A percentile compares a stretch with the other conserved stretches of the same genome.
These are phyloP conservation scores for Neoboletus magnificus DNA, from an alignment of 768 basidiomycete species.

Conservation along the genomic window DNA sequence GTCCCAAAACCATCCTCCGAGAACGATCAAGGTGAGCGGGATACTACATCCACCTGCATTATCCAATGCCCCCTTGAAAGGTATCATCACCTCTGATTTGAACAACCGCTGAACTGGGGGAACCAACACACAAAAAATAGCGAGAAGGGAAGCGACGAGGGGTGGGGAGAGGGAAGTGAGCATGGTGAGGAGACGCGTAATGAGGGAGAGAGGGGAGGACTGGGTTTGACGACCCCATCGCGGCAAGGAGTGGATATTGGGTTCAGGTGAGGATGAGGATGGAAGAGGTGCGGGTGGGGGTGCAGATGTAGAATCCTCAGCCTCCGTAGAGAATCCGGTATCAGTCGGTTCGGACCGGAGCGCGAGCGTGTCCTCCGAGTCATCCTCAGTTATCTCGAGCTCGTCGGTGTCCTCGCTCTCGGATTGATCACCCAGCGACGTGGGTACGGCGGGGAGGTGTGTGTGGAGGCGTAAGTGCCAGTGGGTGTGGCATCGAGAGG, in stretches of 20 bases:
- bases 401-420: conserved; percentile 22
- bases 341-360: conserved; percentile 5
- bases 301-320: conserved; percentile 3
- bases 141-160: conserved; percentile 73
- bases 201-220: not conserved
- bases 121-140: conserved; percentile 73
- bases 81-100: conserved; percentile 52
- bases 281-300: not conserved
- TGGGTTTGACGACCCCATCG: conserved; percentile 1
- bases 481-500: not conserved
- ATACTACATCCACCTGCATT: conserved; percentile 76
- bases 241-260: not conserved
- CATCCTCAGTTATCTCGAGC: conserved; percentile 13
- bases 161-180: conserved; percentile 82
- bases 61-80: conserved; percentile 65
- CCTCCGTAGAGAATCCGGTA: conserved; percentile 12
- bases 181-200: not conserved
- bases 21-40: conserved; percentile 85
- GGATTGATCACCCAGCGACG: conserved; percentile 24
- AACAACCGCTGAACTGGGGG: conserved; percentile 72
- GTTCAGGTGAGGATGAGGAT: not conserved
- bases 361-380: conserved; percentile 22
- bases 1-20: conserved; percentile 87
- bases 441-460: conserved; percentile 21
- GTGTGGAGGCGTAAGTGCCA: not conserved